These are phyloP conservation scores for Fusarium oligoseptatum DNA, from an alignment of 2,329 filamentous ascomycete species.

Conservation along the genomic window DNA sequence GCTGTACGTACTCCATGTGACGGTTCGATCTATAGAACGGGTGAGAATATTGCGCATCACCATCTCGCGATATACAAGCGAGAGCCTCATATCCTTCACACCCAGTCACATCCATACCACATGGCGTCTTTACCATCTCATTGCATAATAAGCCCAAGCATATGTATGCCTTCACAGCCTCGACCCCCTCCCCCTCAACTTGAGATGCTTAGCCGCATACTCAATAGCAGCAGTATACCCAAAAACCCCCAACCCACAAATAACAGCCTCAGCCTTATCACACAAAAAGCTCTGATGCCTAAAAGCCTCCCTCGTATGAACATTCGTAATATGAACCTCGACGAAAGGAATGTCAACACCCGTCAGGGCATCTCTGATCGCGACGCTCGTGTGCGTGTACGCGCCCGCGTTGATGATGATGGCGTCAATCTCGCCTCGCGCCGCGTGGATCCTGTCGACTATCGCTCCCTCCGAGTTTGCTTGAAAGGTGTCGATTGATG, in stretches of 20 bases:
- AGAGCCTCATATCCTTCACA: background rate
- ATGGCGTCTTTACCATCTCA: background rate
- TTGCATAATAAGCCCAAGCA: background rate
- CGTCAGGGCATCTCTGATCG: conserved; percentile 79
- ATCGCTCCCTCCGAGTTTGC: conserved; percentile 84
- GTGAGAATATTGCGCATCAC: background rate
- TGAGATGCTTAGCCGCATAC: conserved; percentile 62
- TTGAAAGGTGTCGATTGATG: conserved; percentile 72
- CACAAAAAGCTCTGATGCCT: conserved; percentile 78
- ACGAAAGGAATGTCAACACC: conserved; percentile 80
- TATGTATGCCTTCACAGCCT: background rate
- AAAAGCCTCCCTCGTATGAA: conserved; percentile 78
- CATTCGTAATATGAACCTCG: conserved; percentile 82
- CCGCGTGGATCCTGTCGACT: conserved; percentile 79
- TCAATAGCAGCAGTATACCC: conserved; percentile 74
- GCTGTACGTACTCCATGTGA: background rate
- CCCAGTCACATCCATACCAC: background rate
- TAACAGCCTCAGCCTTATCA: conserved; percentile 81
- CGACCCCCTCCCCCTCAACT: conserved; percentile 50
- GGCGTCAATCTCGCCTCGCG: conserved; percentile 69
- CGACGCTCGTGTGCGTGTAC: conserved; percentile 82
- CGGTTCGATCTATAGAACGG: too few species aligned
- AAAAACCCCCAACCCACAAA: conserved; percentile 76
- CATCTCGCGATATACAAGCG: background rate
- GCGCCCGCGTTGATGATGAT: conserved; percentile 83